Conservation (phyloP, 495 filamentous ascomycete genomes). For the Pyrenopolyporus hunteri region DNA sequence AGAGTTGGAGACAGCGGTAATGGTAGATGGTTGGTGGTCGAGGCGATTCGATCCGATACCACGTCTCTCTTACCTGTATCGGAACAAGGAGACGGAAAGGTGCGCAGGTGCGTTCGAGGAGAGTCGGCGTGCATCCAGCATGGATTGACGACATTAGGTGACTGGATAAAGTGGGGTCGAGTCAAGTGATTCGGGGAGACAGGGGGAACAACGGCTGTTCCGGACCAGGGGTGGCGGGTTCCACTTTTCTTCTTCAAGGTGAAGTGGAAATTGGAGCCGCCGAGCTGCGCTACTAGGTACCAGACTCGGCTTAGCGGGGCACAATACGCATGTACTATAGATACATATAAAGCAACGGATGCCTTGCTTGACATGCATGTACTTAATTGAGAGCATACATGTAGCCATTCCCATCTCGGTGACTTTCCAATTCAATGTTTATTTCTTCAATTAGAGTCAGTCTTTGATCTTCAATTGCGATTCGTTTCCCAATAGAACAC, state of each 20-base stretch:
- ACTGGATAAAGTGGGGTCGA: constrained; percentile 3
- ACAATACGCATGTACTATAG: background rate
- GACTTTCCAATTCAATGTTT: too few species aligned
- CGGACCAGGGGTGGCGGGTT: background rate
- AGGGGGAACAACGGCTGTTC: too few species aligned
- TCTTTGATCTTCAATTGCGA: too few species aligned
- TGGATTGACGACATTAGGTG: background rate
- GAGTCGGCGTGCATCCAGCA: too few species aligned
- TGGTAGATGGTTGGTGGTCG: background rate
- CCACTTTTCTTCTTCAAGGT: background rate
- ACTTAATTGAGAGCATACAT: background rate
- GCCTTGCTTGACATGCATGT: too few species aligned
- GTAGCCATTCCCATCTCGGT: too few species aligned
- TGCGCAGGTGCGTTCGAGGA: too few species aligned
- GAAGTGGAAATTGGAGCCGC: background rate
- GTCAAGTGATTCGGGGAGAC: constrained; percentile 24
- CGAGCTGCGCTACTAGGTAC: background rate
- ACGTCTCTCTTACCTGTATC: too few species aligned
- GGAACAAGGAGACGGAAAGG: background rate
- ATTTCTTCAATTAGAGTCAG: background rate
- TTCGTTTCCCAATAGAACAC: too few species aligned
- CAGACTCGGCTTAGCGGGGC: background rate
- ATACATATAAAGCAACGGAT: too few species aligned
- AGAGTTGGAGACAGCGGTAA: background rate
- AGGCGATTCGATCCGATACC: constrained; percentile 19